These are phyloP conservation scores for Pulveroboletus sp. DNA, from an alignment of 768 basidiomycete genomes.

Conservation along the genomic window DNA sequence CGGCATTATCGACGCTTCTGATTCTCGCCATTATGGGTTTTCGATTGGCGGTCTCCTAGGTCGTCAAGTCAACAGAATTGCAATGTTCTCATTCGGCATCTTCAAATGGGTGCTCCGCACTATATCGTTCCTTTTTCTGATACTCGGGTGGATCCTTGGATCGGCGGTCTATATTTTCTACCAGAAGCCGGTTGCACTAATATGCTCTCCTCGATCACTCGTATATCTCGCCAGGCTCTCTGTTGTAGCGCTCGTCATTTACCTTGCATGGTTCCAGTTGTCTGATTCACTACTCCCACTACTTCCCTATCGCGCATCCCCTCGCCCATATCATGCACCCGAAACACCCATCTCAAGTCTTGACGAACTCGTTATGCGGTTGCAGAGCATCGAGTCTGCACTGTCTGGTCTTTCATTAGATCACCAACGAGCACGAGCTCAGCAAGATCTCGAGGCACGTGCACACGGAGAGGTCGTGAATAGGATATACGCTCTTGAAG, in stretches of 20 bases:
- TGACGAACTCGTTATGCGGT: constrained; percentile 56
- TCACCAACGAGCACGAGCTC: constrained; percentile 43
- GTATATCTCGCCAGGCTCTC: constrained; percentile 37
- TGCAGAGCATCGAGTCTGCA: constrained; percentile 59
- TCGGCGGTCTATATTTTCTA: constrained; percentile 44
- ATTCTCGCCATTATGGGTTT: constrained; percentile 26
- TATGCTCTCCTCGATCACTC: constrained; percentile 31
- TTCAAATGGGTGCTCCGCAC: constrained; percentile 22
- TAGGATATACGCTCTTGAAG: constrained; percentile 54
- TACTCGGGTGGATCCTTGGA: constrained; percentile 47
- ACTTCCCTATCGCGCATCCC: constrained; percentile 31
- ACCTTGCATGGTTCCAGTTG: constrained; percentile 44
- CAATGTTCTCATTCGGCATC: constrained; percentile 28
- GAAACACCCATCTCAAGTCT: constrained; percentile 60
- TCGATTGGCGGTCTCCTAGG: constrained; percentile 47
- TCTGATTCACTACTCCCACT: constrained; percentile 32
- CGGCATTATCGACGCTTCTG: constrained; percentile 23
- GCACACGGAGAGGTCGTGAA: constrained; percentile 48
- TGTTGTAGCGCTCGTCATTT: constrained; percentile 39
- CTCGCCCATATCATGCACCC: constrained; percentile 46
- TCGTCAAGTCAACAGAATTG: constrained; percentile 35
- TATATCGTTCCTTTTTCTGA: constrained; percentile 36
- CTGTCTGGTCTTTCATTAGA: constrained; percentile 58
- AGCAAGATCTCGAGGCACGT: constrained; percentile 50
- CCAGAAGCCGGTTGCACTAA: constrained; percentile 42